Conservation (phyloP, 345 rosid species). For the Eucalyptus virginea region DNA sequence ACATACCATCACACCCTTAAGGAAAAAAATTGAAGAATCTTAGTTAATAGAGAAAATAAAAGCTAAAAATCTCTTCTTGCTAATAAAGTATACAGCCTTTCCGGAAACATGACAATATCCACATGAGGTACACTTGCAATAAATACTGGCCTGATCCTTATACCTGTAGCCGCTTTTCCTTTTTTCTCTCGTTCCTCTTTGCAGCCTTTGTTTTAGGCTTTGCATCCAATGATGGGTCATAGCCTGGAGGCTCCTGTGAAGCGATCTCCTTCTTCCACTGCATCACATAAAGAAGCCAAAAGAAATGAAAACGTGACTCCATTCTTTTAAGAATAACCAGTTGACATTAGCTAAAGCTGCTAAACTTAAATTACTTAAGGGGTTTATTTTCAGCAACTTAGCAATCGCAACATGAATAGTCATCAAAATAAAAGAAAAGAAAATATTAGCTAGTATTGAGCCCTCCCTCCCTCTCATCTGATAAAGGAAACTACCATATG, state of each 20-base stretch:
- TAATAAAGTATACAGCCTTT: not conserved
- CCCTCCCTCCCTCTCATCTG: not conserved
- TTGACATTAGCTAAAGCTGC: not conserved
- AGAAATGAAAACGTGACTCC: not conserved
- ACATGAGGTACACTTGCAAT: not conserved
- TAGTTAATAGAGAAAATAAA: not conserved
- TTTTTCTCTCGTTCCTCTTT: conserved; percentile 80
- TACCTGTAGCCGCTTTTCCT: conserved; percentile 85
- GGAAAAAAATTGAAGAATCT: not conserved
- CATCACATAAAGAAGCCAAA: not conserved
- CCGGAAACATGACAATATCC: not conserved
- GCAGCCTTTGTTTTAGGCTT: conserved; percentile 81
- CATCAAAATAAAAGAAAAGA: not conserved
- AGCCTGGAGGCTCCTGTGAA: conserved; percentile 74
- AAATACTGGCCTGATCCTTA: not conserved
- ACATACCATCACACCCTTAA: not conserved
- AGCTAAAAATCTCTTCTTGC: not conserved
- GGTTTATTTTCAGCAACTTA: not conserved
- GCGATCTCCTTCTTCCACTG: conserved; percentile 78
- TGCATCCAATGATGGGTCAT: conserved; percentile 37
- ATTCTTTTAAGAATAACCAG: not conserved
- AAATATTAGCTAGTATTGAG: not conserved
- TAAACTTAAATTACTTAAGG: not conserved
- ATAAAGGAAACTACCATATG: not conserved
- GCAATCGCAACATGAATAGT: not conserved